A percentile compares a stretch with the other conserved stretches of the same genome.
Evolutionary conservation across 139 green algal species (phyloP).

Genomic region (Asterochloris sp.): DNA sequence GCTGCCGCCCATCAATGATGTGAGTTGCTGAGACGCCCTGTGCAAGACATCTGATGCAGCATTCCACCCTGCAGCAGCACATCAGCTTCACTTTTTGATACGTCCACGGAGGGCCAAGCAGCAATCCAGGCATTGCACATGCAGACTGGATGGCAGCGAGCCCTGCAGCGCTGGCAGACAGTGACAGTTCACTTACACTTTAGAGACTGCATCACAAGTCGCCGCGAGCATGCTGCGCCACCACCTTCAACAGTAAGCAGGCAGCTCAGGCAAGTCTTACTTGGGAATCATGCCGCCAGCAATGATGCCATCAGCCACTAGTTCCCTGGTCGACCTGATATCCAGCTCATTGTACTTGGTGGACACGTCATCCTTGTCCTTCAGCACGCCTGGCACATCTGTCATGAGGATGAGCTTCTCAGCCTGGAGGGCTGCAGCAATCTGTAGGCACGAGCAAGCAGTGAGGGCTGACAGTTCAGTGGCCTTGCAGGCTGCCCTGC

Average conservation of each 20-base stretch:
- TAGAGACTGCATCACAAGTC: no score
- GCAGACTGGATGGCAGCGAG: no score
- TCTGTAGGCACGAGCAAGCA: slow-evolving; percentile 38
- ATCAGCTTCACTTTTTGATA: no score
- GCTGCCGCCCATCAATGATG: slow-evolving; percentile 96
- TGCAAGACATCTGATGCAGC: slow-evolving; percentile 91
- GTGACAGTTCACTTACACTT: no score
- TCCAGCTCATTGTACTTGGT: slow-evolving; percentile 75
- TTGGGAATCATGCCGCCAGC: slow-evolving; percentile 98
- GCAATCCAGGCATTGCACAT: no score
- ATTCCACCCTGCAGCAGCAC: slow-evolving; percentile 66
- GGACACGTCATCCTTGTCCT: slow-evolving; percentile 82
- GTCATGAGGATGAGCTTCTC: slow-evolving; percentile 99
- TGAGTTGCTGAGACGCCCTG: slow-evolving; percentile 92
- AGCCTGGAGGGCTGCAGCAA: slow-evolving; percentile 85
- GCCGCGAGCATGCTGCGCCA: no score
- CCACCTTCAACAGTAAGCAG: no score
- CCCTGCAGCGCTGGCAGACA: no score
- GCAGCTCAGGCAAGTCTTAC: slow-evolving; percentile 21
- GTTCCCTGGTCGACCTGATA: slow-evolving; percentile 64
- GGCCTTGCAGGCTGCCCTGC: no score
- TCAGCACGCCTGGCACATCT: slow-evolving; percentile 89
- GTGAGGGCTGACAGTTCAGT: no score
- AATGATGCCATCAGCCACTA: slow-evolving; percentile 91
- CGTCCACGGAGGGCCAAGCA: no score